These are phyloP conservation scores for Pseudocercospora fijiensis DNA, from an alignment of 2,329 filamentous ascomycete species.

Conservation along the genomic window DNA sequence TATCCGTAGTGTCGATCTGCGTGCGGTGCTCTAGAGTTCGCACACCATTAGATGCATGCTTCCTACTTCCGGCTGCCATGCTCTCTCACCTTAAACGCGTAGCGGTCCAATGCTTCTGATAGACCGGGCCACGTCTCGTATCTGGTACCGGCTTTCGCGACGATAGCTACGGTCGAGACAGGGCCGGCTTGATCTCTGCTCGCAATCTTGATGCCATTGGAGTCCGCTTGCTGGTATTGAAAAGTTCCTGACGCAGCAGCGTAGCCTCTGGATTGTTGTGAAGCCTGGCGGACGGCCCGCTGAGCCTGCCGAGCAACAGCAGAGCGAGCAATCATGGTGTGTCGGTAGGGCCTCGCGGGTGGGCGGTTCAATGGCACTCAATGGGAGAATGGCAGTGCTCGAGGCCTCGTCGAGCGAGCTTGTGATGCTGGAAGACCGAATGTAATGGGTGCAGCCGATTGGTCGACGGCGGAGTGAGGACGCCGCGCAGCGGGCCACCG, in stretches of 20 bases:
- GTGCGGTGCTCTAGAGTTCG: constrained; percentile 68
- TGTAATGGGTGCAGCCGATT: constrained; percentile 20
- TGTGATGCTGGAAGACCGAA: neutral
- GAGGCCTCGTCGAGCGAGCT: neutral
- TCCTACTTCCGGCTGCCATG: constrained; percentile 2
- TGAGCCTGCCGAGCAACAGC: constrained; percentile 63
- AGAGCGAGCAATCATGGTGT: constrained; percentile 65
- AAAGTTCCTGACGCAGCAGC: constrained; percentile 71
- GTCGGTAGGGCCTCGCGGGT: constrained; percentile 28
- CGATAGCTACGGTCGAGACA: constrained; percentile 85
- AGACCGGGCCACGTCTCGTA: constrained; percentile 89
- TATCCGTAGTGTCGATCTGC: constrained; percentile 87
- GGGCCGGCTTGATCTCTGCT: constrained; percentile 85
- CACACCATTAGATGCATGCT: constrained; percentile 22
- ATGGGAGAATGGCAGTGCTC: constrained; percentile 11
- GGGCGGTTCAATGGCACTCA: constrained; percentile 23
- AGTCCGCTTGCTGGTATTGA: constrained; percentile 83
- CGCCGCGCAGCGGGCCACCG: neutral
- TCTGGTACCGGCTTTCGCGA: constrained; percentile 90
- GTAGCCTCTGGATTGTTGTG: constrained; percentile 63
- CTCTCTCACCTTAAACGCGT: constrained; percentile 84
- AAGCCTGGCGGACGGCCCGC: constrained; percentile 60
- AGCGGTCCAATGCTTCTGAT: constrained; percentile 86
- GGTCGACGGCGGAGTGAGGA: constrained; percentile 1
- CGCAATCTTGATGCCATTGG: constrained; percentile 86